Conservation (phyloP, 1,139 yeast species). For the Meyerozyma sp. region DNA sequence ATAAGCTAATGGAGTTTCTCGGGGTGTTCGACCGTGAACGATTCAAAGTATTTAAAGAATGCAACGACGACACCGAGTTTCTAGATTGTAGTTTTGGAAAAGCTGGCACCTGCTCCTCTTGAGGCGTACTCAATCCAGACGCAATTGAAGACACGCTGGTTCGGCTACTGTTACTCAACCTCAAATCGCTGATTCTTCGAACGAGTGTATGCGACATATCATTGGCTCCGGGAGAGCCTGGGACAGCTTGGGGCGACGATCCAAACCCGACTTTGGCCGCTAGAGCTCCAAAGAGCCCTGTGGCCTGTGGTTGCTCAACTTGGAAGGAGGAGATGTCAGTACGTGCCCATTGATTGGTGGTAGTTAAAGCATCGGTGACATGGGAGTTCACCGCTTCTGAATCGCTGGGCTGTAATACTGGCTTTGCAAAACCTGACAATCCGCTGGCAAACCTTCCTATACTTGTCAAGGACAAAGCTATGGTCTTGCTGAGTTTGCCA, state of each 20-base stretch:
- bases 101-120: slow-evolving; percentile 25
- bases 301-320: slow-evolving; percentile 37
- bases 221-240: slow-evolving; percentile 39
- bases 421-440: slow-evolving; percentile 29
- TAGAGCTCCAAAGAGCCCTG: slow-evolving; percentile 31
- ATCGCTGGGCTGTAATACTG: slow-evolving; percentile 7
- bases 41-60: slow-evolving; percentile 38
- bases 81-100: slow-evolving; percentile 15
- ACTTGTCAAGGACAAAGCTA: slow-evolving; percentile 38
- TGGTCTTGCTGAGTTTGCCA: slow-evolving; percentile 26
- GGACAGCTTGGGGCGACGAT: slow-evolving; percentile 17
- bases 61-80: slow-evolving; percentile 35
- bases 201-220: slow-evolving; percentile 48
- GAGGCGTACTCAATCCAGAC: slow-evolving; percentile 22
- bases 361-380: slow-evolving; percentile 23
- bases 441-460: slow-evolving; percentile 40
- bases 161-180: slow-evolving; percentile 21
- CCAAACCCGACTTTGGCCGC: slow-evolving; percentile 16
- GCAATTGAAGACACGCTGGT: slow-evolving; percentile 18
- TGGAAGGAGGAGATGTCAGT: slow-evolving; percentile 60
- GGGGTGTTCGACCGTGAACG: slow-evolving; percentile 37
- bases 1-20: slow-evolving; percentile 31
- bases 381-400: slow-evolving; percentile 10
- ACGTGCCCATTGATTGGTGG: slow-evolving; percentile 54
- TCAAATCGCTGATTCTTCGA: slow-evolving; percentile 43